Percentiles rank a stretch among this genome's conserved stretches.
These are phyloP conservation scores for Blechomonas ayalai DNA, from an alignment of 208 protist genomes.

Conservation along the genomic window DNA sequence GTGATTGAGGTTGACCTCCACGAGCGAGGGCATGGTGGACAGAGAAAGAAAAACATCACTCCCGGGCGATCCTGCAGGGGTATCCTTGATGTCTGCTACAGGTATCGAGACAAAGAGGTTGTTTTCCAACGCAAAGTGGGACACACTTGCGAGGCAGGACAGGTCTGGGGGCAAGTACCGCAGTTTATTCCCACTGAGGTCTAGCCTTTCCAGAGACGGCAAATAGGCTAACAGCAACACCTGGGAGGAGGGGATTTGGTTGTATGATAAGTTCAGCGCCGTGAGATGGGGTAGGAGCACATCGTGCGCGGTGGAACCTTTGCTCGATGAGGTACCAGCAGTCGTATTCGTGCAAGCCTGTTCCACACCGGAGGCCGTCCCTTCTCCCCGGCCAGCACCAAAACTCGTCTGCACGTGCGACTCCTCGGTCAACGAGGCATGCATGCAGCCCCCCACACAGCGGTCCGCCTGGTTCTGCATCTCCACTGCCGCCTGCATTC, in stretches of 20 bases:
- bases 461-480: background rate
- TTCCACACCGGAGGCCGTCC: background rate
- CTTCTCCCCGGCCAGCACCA: background rate
- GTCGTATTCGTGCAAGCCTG: background rate
- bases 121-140: slow-evolving; percentile 76
- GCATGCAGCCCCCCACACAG: background rate
- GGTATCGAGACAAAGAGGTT: slow-evolving; percentile 46
- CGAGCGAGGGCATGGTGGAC: slow-evolving; percentile 72
- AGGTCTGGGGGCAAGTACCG: slow-evolving; percentile 56
- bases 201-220: slow-evolving; percentile 57
- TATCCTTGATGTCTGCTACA: too few species aligned
- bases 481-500: slow-evolving; percentile 4
- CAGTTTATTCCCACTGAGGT: slow-evolving; percentile 80
- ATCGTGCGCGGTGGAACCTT: slow-evolving; percentile 18
- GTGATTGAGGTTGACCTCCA: slow-evolving; percentile 78
- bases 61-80: too few species aligned
- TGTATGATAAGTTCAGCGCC: slow-evolving; percentile 85
- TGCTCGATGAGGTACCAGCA: background rate
- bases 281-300: slow-evolving; percentile 39
- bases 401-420: background rate
- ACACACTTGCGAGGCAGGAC: slow-evolving; percentile 59
- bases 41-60: slow-evolving; percentile 57
- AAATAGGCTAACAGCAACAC: slow-evolving; percentile 56
- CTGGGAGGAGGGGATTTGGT: slow-evolving; percentile 47
- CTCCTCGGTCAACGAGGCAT: background rate